Evolutionary conservation across 2,329 filamentous ascomycete species (phyloP).

Genomic region (Juglanconis juglandina): DNA sequence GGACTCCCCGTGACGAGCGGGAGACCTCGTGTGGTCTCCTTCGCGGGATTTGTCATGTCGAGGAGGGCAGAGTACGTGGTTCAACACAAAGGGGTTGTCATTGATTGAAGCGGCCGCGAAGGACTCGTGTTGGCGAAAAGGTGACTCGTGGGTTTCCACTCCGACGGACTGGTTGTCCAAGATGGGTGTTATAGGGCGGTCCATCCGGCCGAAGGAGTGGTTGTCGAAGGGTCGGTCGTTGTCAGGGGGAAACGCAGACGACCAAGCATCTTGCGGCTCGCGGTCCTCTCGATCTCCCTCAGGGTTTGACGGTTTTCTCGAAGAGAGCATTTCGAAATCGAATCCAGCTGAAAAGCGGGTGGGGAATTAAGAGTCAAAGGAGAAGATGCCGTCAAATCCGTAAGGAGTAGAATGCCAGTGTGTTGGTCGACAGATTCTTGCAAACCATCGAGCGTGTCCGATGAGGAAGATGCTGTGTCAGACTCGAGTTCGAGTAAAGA

Average conservation of each 20-base stretch:
- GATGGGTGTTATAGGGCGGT: background rate
- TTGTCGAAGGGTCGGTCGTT: background rate
- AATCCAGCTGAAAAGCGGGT: background rate
- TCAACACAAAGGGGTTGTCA: background rate
- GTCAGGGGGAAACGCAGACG: background rate
- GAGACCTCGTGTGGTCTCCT: constrained; percentile 17
- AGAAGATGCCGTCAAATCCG: background rate
- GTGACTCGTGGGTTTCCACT: background rate
- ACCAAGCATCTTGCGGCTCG: background rate
- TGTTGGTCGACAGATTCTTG: background rate
- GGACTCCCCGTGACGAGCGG: constrained; percentile 27
- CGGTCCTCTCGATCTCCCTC: background rate
- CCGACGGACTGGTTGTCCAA: background rate
- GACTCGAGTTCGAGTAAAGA: background rate
- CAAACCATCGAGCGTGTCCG: background rate
- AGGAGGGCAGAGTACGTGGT: background rate
- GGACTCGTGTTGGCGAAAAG: constrained; percentile 16
- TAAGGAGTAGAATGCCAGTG: background rate
- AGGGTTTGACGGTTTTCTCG: background rate
- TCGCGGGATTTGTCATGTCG: background rate
- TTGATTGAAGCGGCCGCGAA: constrained; percentile 22
- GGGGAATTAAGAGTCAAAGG: background rate
- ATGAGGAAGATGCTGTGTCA: background rate
- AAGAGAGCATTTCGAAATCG: background rate
- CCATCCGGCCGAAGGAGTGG: background rate